Evolutionary conservation across 2,329 filamentous ascomycete genomes (phyloP).

Genomic region (Aspergillus felis): DNA sequence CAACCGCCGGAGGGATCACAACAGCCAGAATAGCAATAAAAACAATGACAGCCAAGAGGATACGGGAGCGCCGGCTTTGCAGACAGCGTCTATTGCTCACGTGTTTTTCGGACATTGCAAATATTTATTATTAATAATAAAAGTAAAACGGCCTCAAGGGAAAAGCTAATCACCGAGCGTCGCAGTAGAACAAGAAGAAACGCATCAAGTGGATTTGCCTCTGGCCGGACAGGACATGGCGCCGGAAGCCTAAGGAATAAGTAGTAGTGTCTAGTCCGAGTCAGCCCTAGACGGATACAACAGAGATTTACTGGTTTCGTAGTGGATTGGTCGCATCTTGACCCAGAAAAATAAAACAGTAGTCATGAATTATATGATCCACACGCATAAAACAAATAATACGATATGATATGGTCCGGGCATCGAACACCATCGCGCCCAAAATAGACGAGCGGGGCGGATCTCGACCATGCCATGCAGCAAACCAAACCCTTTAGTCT

Average conservation of each 20-base stretch:
- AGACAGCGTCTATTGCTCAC: conserved; percentile 28
- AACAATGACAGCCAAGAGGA: conserved; percentile 22
- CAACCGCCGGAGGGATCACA: conserved; percentile 31
- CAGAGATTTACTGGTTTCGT: conserved; percentile 2
- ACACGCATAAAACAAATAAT: not conserved
- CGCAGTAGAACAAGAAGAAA: conserved; percentile 11
- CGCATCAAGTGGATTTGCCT: conserved; percentile 14
- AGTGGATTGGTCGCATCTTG: conserved; percentile 4
- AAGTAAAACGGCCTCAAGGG: not conserved
- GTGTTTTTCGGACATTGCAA: conserved; percentile 24
- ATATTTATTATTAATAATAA: conserved; percentile 13
- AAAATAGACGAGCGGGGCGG: conserved; percentile 13
- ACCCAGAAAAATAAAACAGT: not conserved
- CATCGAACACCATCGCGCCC: conserved; percentile 1
- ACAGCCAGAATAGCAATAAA: conserved; percentile 29
- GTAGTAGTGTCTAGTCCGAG: conserved; percentile 7
- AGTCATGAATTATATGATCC: not conserved
- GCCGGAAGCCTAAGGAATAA: conserved; percentile 17
- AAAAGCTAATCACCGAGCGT: conserved; percentile 9
- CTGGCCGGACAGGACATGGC: conserved; percentile 2
- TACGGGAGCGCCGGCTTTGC: conserved; percentile 26
- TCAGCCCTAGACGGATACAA: not conserved
- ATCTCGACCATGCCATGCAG: conserved; percentile 18
- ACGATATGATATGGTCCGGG: not conserved
- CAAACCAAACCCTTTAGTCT: conserved; percentile 1